Evolutionary conservation across 2,329 filamentous ascomycete genomes (phyloP), one percentile per base, ranked within the genome.

Genomic region (Akanthomyces uredinophilus): DNA sequence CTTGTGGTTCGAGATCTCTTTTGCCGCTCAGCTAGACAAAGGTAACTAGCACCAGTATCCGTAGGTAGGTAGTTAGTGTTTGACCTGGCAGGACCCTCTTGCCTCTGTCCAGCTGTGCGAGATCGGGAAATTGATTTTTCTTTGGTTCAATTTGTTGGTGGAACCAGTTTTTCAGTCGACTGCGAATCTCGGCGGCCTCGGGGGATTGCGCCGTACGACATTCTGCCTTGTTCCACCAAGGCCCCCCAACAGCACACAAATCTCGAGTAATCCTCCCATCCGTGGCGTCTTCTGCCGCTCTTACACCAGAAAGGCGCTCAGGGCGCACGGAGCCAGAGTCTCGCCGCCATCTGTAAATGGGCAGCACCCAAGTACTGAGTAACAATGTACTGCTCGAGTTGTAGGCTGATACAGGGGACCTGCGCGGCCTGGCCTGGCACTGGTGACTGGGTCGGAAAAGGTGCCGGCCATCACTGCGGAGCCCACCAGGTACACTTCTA

Each of bases 61-160:
- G 32, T 35, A 35, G 10, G 11, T 35, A 35, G 32, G 27, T 29
- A 35, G 10, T 5, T 46, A 35, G 29, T 54, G 29, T 43, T 29
- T 32, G 24, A 24, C 18, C 39, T 24, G 32, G 24, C 16, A 18
- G 20, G 44, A 41, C 44, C 44, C 56, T 41, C n/a, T n/a, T n/a
- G n/a, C n/a, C n/a, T n/a, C 44, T 7, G 8, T 11, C 8, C n/a
- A 14, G 20, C 24, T 46, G 32, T 41, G 35, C 44, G 39, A 51
- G 35, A 56, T 62, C 24, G 60, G 60, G 60, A 62, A 62, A 57
- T 62, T 52, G 43, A 27, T 32, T 41, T 41, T 60, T 43, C 35
- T 35, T 16, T 50, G 32, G 32, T 32, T 54, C 29, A 39, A 49
- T 56, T 62, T 43, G 32, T 56, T 43, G 52, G 43, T 56, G 60